These are phyloP conservation scores for Aspergillus carbonarius DNA, from an alignment of 2,329 filamentous ascomycete species.

Conservation along the genomic window DNA sequence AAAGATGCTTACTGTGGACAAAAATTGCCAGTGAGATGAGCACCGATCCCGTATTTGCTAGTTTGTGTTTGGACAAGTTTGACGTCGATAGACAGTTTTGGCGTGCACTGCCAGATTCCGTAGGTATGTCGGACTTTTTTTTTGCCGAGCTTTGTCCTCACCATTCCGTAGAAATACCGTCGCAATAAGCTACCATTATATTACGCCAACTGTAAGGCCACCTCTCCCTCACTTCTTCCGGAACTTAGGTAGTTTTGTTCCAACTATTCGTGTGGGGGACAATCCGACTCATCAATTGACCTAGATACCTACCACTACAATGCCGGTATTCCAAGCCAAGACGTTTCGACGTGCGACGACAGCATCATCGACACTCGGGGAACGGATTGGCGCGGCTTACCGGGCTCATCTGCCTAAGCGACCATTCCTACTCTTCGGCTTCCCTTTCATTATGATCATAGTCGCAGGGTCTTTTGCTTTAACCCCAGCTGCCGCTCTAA, in stretches of 20 bases:
- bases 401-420: conserved; percentile 71
- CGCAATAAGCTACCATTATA: background rate
- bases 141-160: conserved; percentile 12
- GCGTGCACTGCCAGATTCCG: conserved; percentile 8
- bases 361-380: conserved; percentile 55
- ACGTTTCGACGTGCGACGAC: conserved; percentile 63
- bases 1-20: background rate
- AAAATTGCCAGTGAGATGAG: too few relatives aligned
- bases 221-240: background rate
- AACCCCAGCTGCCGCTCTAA: conserved; percentile 86
- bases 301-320: conserved; percentile 27
- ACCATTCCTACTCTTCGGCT: conserved; percentile 88
- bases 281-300: background rate
- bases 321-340: conserved; percentile 67
- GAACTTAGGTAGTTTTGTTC: background rate
- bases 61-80: background rate
- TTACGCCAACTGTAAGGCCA: background rate
- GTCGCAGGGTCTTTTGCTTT: conserved; percentile 90
- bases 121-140: conserved; percentile 17
- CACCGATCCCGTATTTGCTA: background rate
- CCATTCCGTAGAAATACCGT: background rate
- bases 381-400: conserved; percentile 73
- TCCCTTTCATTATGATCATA: conserved; percentile 89
- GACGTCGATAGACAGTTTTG: background rate
- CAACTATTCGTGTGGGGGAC: background rate